A percentile compares a stretch with the other conserved stretches of the same genome.
These are phyloP conservation scores for Boechera stricta DNA, from an alignment of 345 rosid species.

Conservation along the genomic window DNA sequence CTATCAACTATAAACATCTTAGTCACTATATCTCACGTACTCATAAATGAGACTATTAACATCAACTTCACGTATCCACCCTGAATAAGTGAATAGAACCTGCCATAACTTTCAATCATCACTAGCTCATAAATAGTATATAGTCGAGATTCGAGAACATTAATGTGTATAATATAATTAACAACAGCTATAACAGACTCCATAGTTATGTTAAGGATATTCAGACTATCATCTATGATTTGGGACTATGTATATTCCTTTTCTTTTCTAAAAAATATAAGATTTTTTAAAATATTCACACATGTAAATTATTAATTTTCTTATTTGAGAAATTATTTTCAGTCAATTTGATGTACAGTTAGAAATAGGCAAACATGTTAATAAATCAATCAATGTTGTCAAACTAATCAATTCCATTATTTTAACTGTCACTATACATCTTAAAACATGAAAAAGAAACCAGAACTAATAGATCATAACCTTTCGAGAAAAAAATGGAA, in stretches of 20 bases:
- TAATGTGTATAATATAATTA: neutral
- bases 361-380: constrained; percentile 11
- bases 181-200: neutral
- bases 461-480: neutral
- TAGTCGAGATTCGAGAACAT: neutral
- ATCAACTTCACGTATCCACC: constrained; percentile 4
- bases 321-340: neutral
- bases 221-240: neutral
- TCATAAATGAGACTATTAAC: neutral
- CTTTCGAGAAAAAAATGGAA: neutral
- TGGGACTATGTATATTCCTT: neutral
- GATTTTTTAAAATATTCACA: neutral
- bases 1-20: too few species aligned
- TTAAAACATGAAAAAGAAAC: constrained; percentile 11
- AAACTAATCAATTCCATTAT: neutral
- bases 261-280: neutral
- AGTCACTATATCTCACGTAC: neutral
- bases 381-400: constrained; percentile 15
- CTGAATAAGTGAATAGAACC: neutral
- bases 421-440: constrained; percentile 1
- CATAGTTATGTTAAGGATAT: too few species aligned
- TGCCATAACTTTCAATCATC: neutral
- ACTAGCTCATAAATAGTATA: neutral
- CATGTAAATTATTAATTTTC: neutral
- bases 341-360: neutral